phyloP scores from a whole-genome alignment of 148 eudicot species.

The Drosera capensis region DNA sequence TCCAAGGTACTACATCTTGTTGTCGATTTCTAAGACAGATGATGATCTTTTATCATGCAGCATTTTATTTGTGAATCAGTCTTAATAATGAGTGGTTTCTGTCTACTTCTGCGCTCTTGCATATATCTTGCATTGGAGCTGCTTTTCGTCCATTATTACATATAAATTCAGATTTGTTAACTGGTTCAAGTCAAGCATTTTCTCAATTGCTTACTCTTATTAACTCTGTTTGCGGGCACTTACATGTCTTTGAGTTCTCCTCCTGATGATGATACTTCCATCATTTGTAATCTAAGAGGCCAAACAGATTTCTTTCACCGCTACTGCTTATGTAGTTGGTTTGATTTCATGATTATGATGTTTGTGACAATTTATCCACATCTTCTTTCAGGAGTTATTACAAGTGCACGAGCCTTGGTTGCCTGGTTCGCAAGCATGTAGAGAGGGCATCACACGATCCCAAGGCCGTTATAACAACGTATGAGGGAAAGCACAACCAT shows the following conservation, averaged over 20 bases:
- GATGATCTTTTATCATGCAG: neutral
- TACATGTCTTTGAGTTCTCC: no score
- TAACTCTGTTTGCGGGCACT: no score
- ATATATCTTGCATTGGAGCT: no score
- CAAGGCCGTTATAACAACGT: conserved; percentile 90
- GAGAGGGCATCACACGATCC: conserved; percentile 99
- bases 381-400: conserved; percentile 75
- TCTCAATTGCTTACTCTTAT: no score
- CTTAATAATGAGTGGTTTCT: neutral
- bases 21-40: neutral
- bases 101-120: no score
- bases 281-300: no score
- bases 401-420: conserved; percentile 85
- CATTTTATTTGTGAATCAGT: neutral
- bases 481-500: conserved; percentile 95
- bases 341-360: conserved; percentile 6
- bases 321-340: conserved; percentile 4
- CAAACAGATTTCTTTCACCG: neutral
- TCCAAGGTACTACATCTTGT: conserved; percentile 59
- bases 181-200: no score
- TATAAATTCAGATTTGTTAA: no score
- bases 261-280: no score
- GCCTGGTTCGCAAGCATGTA: conserved; percentile 91
- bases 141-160: no score
- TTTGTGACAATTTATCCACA: neutral